phyloP scores from a whole-genome alignment of 106 monocot genomes.

The Cymbidium sinense region DNA sequence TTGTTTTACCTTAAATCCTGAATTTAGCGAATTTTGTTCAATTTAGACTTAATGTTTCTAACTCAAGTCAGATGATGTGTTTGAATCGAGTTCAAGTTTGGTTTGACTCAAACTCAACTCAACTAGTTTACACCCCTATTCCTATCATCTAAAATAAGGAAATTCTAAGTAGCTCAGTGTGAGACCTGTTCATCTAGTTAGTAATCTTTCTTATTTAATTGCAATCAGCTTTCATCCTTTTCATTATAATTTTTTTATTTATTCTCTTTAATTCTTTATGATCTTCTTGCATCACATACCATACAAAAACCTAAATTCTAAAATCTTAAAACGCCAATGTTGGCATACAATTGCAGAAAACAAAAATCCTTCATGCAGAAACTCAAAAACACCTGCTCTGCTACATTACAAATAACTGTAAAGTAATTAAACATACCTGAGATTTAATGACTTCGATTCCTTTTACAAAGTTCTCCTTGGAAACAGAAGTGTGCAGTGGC shows the following conservation, averaged over 20 bases:
- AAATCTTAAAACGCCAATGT: background rate
- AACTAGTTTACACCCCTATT: too few species aligned
- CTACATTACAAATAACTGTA: background rate
- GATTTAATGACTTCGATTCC: constrained; percentile 63
- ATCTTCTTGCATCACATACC: background rate
- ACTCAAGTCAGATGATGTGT: too few species aligned
- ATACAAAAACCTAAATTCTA: background rate
- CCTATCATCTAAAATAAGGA: too few species aligned
- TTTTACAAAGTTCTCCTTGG: constrained; percentile 49
- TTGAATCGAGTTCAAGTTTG: too few species aligned
- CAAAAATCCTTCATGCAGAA: background rate
- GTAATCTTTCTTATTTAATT: too few species aligned
- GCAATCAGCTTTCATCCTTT: too few species aligned
- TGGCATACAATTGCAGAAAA: background rate
- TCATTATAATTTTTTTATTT: background rate
- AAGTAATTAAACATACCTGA: constrained; percentile 36
- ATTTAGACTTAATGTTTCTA: too few species aligned
- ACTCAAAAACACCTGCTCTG: background rate
- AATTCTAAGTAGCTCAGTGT: too few species aligned
- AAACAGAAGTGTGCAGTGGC: constrained; percentile 75
- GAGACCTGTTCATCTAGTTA: too few species aligned
- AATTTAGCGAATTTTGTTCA: too few species aligned
- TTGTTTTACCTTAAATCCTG: too few species aligned
- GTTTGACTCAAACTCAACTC: too few species aligned
- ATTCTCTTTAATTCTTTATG: background rate